phyloP scores from a whole-genome alignment of 1,284 basidiomycete genomes.

The Polyporus tsugae region DNA sequence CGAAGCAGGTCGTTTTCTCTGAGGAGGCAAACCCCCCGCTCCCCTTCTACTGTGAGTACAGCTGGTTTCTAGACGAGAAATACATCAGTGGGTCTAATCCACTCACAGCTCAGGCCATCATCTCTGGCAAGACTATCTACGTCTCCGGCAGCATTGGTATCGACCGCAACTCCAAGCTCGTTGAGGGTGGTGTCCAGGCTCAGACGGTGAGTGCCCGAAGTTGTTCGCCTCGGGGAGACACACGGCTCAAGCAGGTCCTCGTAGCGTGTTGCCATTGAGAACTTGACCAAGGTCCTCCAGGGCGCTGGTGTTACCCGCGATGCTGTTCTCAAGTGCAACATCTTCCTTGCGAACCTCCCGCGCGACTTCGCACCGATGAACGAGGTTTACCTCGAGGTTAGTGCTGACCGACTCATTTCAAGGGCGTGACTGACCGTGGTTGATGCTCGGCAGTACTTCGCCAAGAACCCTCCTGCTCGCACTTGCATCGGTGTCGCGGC shows the following conservation, averaged over 20 bases:
- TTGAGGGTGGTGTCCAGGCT: slow-evolving; percentile 59
- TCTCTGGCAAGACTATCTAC: slow-evolving; percentile 62
- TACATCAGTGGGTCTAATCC: background rate
- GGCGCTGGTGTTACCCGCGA: slow-evolving; percentile 66
- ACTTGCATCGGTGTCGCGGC: slow-evolving; percentile 71
- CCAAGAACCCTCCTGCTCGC: slow-evolving; percentile 57
- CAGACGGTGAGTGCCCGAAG: slow-evolving; percentile 53
- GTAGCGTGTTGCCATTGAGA: slow-evolving; percentile 64
- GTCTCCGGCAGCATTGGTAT: slow-evolving; percentile 69
- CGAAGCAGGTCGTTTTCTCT: slow-evolving; percentile 49
- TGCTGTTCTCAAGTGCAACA: slow-evolving; percentile 67
- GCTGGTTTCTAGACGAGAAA: background rate
- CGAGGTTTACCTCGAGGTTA: slow-evolving; percentile 57
- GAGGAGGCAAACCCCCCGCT: slow-evolving; percentile 56
- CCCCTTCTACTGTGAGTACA: slow-evolving; percentile 56
- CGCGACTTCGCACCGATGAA: slow-evolving; percentile 64
- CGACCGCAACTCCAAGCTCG: slow-evolving; percentile 55
- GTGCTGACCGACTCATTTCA: slow-evolving; percentile 12
- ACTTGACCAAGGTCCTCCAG: slow-evolving; percentile 64
- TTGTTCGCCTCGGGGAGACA: background rate
- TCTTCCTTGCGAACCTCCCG: slow-evolving; percentile 62
- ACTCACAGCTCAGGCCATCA: slow-evolving; percentile 53
- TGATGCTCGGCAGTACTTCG: slow-evolving; percentile 55
- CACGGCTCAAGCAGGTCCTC: slow-evolving; percentile 3
- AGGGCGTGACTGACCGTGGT: background rate